Evolutionary conservation across 768 basidiomycete genomes (phyloP).

Genomic region (Tephrocybe sp.): DNA sequence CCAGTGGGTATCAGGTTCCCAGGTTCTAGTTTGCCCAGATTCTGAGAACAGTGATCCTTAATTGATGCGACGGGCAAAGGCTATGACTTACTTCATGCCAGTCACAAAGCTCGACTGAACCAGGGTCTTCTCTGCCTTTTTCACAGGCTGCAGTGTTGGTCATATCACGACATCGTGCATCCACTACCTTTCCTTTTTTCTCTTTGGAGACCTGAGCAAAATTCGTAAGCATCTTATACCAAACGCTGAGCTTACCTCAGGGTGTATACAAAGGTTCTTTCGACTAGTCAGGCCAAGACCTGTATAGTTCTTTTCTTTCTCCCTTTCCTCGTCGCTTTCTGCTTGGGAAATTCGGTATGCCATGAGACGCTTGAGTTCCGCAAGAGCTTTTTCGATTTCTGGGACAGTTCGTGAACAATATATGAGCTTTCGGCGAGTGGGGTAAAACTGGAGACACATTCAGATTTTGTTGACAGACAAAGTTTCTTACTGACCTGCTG

Average conservation of each 20-base stretch:
- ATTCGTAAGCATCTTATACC: constrained; percentile 1
- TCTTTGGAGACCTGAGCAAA: constrained; percentile 83
- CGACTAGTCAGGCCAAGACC: constrained; percentile 93
- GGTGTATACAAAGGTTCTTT: constrained; percentile 95
- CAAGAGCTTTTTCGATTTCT: constrained; percentile 97
- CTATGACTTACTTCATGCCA: constrained; percentile 82
- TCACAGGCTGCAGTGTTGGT: constrained; percentile 83
- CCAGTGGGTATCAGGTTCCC: constrained; percentile 82
- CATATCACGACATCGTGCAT: constrained; percentile 94
- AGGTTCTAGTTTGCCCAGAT: constrained; percentile 75
- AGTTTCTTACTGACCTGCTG: constrained; percentile 67
- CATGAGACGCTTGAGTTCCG: constrained; percentile 93
- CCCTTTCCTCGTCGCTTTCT: constrained; percentile 69
- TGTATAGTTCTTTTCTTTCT: constrained; percentile 78
- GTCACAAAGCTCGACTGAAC: constrained; percentile 86
- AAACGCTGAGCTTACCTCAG: constrained; percentile 56
- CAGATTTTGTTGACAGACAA: background rate
- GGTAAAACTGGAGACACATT: constrained; percentile 69
- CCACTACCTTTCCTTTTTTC: constrained; percentile 97
- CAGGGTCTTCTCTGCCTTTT: constrained; percentile 82
- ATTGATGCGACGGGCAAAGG: background rate
- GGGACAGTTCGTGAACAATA: constrained; percentile 99
- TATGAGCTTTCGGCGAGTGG: constrained; percentile 88
- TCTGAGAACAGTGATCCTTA: constrained; percentile 42
- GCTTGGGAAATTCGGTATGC: constrained; percentile 75